phyloP scores from a whole-genome alignment of 1,284 basidiomycete species.

The Marasmius tenuissimus region DNA sequence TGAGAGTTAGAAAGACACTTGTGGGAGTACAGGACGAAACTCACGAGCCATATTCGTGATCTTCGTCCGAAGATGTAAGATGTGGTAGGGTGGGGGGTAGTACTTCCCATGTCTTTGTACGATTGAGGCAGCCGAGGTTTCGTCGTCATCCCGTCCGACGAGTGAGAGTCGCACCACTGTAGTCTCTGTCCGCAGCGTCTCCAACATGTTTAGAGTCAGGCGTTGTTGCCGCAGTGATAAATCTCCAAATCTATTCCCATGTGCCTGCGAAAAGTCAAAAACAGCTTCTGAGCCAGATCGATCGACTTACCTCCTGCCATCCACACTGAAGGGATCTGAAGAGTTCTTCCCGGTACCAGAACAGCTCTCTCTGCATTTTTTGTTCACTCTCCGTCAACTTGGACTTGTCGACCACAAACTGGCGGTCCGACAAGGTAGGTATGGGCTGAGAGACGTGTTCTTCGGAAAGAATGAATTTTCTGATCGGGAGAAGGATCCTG shows the following conservation, averaged over 20 bases:
- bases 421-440: slow-evolving; percentile 84
- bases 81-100: slow-evolving; percentile 53
- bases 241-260: slow-evolving; percentile 71
- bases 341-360: slow-evolving; percentile 93
- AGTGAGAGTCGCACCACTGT: slow-evolving; percentile 62
- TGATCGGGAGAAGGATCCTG: slow-evolving; percentile 81
- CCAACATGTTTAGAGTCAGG: slow-evolving; percentile 75
- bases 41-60: slow-evolving; percentile 65
- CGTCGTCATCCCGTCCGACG: slow-evolving; percentile 26
- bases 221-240: slow-evolving; percentile 76
- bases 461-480: slow-evolving; percentile 61
- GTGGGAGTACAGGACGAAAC: slow-evolving; percentile 22
- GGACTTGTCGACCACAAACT: slow-evolving; percentile 86
- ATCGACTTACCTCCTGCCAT: slow-evolving; percentile 78
- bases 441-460: slow-evolving; percentile 67
- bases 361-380: slow-evolving; percentile 69
- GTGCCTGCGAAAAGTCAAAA: slow-evolving; percentile 48
- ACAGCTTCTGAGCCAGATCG: background rate
- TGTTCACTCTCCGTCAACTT: slow-evolving; percentile 62
- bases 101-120: slow-evolving; percentile 37
- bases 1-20: slow-evolving; percentile 2
- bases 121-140: slow-evolving; percentile 18
- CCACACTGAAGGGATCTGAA: slow-evolving; percentile 65
- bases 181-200: slow-evolving; percentile 66
- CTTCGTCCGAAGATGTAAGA: slow-evolving; percentile 52